Conservation (phyloP, 2,329 filamentous ascomycete genomes). For the Ilyonectria mors-panacis region DNA sequence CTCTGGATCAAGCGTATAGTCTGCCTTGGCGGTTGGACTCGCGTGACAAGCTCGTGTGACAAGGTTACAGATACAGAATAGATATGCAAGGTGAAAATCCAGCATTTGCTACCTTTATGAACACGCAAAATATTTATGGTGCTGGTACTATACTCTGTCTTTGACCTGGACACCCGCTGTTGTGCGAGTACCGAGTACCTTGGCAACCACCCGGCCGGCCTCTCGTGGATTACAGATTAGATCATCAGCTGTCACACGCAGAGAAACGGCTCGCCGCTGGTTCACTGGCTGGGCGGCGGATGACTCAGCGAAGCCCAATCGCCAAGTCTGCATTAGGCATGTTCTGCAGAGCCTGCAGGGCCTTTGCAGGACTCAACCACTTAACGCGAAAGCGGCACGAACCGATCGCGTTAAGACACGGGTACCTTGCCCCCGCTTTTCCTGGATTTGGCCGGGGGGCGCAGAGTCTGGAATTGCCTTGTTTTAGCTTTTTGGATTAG, state of each 20-base stretch:
- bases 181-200: background rate
- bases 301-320: conserved; percentile 37
- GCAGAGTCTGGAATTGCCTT: conserved; percentile 15
- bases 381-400: conserved; percentile 53
- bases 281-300: background rate
- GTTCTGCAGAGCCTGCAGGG: background rate
- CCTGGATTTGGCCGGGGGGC: conserved; percentile 11
- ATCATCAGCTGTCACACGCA: conserved; percentile 26
- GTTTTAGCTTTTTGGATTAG: conserved; percentile 29
- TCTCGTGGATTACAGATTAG: conserved; percentile 28
- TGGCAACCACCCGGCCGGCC: background rate
- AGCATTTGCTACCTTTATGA: background rate
- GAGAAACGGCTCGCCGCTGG: background rate
- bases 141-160: background rate
- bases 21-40: conserved; percentile 5
- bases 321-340: conserved; percentile 8
- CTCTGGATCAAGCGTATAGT: background rate
- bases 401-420: conserved; percentile 38
- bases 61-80: background rate
- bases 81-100: background rate
- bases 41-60: conserved; percentile 36
- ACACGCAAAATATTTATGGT: background rate
- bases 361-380: conserved; percentile 24
- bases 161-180: too few species aligned
- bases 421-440: conserved; percentile 14